Evolutionary conservation across 495 filamentous ascomycete species (phyloP).

Genomic region (Penicillium verhagenii): DNA sequence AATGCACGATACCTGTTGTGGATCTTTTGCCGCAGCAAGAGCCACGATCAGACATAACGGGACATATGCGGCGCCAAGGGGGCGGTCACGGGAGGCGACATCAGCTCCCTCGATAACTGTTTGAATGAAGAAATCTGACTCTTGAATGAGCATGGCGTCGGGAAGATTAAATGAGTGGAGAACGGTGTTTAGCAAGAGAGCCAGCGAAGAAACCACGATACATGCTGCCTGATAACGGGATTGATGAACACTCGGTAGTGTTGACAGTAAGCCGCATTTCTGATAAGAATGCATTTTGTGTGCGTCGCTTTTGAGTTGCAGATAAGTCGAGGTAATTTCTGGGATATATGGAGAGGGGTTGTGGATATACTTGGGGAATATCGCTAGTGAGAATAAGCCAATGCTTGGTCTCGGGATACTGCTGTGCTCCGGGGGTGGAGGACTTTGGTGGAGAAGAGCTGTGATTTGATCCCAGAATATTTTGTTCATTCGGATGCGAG

Average conservation of each 20-base stretch:
- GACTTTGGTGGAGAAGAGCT: constrained; percentile 4
- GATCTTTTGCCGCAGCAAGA: constrained; percentile 7
- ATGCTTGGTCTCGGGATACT: constrained; percentile 7
- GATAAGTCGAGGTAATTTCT: constrained; percentile 22
- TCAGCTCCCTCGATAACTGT: constrained; percentile 18
- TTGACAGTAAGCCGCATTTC: constrained; percentile 1
- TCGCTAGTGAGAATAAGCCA: constrained; percentile 16
- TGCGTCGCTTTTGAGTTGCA: constrained; percentile 13
- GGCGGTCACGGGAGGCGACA: constrained; percentile 12
- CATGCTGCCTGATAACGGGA: constrained; percentile 25
- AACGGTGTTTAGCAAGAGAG: constrained; percentile 31
- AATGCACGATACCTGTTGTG: constrained; percentile 5
- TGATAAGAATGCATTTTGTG: constrained; percentile 11
- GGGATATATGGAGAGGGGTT: constrained; percentile 15
- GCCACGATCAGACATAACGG: constrained; percentile 13
- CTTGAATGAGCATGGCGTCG: constrained; percentile 8
- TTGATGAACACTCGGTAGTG: constrained; percentile 4
- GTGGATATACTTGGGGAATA: constrained; percentile 21
- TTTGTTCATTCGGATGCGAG: constrained; percentile 23
- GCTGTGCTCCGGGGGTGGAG: neutral
- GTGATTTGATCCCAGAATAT: constrained; percentile 18
- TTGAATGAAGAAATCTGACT: constrained; percentile 17
- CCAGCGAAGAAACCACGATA: constrained; percentile 20
- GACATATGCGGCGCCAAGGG: constrained; percentile 16
- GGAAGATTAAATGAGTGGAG: constrained; percentile 23